Evolutionary conservation across 306 rosid species (phyloP), one percentile per base, ranked within the genome.

Genomic region (Sechiopsis laciniata): DNA sequence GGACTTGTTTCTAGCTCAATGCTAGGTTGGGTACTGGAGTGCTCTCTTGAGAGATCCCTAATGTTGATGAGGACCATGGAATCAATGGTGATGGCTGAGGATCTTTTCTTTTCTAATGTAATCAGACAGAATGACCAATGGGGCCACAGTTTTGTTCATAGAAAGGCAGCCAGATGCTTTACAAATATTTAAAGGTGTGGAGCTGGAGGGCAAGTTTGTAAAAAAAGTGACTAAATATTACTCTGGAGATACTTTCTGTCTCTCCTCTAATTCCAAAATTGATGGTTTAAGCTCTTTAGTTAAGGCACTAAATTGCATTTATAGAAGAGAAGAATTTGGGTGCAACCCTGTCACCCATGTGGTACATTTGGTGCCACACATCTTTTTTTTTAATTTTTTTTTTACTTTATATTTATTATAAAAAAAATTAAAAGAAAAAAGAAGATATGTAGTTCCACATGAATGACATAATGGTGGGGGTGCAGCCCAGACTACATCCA

Each of bases 1-100:
- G 53, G 60, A 70, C 74, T 14, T 70, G 46, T 52, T 26, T 52
- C 46, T 24, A 69, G 10, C 74, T 70, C 74, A 51, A 52, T 70
- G 74, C 46, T 13, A 22, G 59, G 59, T 70, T 24, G 60, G 58
- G 74, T 50, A 14, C 59, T 70, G 5, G 59, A 51, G 46, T 53
- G n/a, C 74, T 29, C 40, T 24, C 26, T 9, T 52, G 59, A 50
- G 52, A 52, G 60, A 50, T 52, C 60, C 74, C 16, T 52, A 50
- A 52, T 15, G 48, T 70, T 70, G 48, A 19, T 24, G 59, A 59
- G 60, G 60, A 59, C 60, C 48, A 51, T 22, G 57, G 11, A 40
- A 69, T 69, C 13, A 48, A 14, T 3, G 20, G 74, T 69, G 22
- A 69, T 7, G 73, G 56, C 13, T 68, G 16, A 26, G 59, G 60